Percentiles rank a stretch among this genome's conserved stretches.
Conservation (phyloP, 2,329 filamentous ascomycete species). For the Aspergillus tanneri region DNA sequence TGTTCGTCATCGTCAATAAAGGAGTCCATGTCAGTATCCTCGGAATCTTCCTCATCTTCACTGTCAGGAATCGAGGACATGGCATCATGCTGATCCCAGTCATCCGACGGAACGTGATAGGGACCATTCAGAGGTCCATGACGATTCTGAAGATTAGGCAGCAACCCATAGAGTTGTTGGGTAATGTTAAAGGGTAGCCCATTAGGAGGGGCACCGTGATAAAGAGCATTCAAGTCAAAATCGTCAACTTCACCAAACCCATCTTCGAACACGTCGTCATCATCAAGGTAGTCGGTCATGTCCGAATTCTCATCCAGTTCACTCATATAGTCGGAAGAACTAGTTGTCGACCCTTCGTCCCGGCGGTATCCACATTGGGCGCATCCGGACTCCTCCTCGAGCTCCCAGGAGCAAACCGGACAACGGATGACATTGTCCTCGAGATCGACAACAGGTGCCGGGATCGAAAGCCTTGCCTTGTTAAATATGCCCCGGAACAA, state of each 20-base stretch:
- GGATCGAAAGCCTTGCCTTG: conserved; percentile 24
- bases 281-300: conserved; percentile 44
- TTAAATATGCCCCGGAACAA: conserved; percentile 64
- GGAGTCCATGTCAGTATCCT: conserved; percentile 36
- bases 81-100: neutral
- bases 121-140: neutral
- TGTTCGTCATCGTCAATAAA: conserved; percentile 37
- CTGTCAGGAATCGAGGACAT: conserved; percentile 14
- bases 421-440: conserved; percentile 63
- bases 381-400: conserved; percentile 59
- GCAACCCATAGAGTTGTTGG: conserved; percentile 9
- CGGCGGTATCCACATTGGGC: conserved; percentile 55
- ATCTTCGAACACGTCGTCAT: conserved; percentile 24
- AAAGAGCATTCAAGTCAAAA: conserved; percentile 19
- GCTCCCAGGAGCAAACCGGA: conserved; percentile 61
- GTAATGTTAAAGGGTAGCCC: conserved; percentile 15
- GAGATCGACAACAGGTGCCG: conserved; percentile 52
- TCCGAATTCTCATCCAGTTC: conserved; percentile 45
- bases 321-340: conserved; percentile 44
- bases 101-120: conserved; percentile 1
- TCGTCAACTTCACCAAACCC: conserved; percentile 33
- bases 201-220: conserved; percentile 13
- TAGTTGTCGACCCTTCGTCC: conserved; percentile 43
- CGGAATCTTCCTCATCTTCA: conserved; percentile 27
- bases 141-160: neutral